These are phyloP conservation scores for Endoconidiophora laricicola DNA, from an alignment of 2,329 filamentous ascomycete species.

Conservation along the genomic window DNA sequence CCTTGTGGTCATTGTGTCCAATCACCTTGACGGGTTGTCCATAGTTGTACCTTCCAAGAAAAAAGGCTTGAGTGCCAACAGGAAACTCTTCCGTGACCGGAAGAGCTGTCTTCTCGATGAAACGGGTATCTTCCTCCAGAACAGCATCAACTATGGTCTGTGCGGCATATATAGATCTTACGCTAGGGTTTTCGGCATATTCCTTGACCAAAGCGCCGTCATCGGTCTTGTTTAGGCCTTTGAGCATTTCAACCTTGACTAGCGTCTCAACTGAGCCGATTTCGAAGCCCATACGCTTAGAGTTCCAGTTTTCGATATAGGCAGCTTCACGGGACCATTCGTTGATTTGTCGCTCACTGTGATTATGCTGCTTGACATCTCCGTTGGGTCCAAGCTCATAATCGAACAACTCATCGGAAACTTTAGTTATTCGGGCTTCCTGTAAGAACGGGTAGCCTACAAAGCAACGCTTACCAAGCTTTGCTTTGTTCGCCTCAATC, in stretches of 20 bases:
- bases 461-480: constrained; percentile 71
- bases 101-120: constrained; percentile 75
- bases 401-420: constrained; percentile 86
- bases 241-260: constrained; percentile 85
- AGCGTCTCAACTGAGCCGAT: constrained; percentile 78
- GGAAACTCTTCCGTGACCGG: constrained; percentile 89
- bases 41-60: constrained; percentile 84
- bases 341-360: constrained; percentile 59
- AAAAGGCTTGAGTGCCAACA: constrained; percentile 67
- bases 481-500: constrained; percentile 55
- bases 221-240: constrained; percentile 77
- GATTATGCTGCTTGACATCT: constrained; percentile 51
- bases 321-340: constrained; percentile 73
- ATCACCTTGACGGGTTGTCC: constrained; percentile 76
- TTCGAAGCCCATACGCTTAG: constrained; percentile 75
- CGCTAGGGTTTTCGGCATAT: constrained; percentile 68
- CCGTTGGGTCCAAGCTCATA: constrained; percentile 55
- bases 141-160: constrained; percentile 85
- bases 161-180: constrained; percentile 79
- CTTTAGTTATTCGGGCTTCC: constrained; percentile 75
- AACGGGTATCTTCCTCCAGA: constrained; percentile 77
- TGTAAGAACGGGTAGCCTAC: constrained; percentile 92
- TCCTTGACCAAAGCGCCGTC: constrained; percentile 85
- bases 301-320: constrained; percentile 73
- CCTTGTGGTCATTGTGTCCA: constrained; percentile 56